Base-by-base conservation (phyloP, 768 basidiomycete genomes). In the Ephemerocybe angulata region DNA sequence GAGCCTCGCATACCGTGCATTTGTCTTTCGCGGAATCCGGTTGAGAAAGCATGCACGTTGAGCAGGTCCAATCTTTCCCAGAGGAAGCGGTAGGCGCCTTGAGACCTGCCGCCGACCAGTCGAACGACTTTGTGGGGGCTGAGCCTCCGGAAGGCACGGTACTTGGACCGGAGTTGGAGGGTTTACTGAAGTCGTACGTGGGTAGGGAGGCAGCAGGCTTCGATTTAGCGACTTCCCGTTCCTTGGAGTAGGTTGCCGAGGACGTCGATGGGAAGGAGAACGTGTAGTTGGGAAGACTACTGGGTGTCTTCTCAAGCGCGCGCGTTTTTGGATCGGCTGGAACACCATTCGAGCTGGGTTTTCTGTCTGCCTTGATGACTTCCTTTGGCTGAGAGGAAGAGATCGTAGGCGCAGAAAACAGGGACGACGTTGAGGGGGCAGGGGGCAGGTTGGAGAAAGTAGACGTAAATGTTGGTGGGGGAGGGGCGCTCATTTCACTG, bases 61-160 rank as follows among this genome's bases (percentile, higher is more conserved):
- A 21, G 63, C 88, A 90, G 13, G 59, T 79, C 88, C 88, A 90
- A n/a, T 57, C 60, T 48, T 63, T 61, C 21, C 60, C 67, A 42
- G 60, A 63, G 4, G 55, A 57, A 12, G 63, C 52, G 2, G 69
- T 56, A 4, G 83, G 78, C 2, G 76, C 65, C 58, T 79, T 84
- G 52, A 80, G 65, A 3, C 84, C 86, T 0, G 57, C 55, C 13
- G 57, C 58, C 10, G 22, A 40, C 60, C 60, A 61, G 27, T 58
- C 41, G 46, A 84, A 84, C 8, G 82, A 84, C 1, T 76, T 72
- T 8, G 33, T 35, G 8, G 33, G 17, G 33, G 33, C 33, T n/a
- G n/a, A n/a, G n/a, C n/a, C n/a, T n/a, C 35, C 35, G 35, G 35
- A 37, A 40, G 38, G n/a, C 2, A 17, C 13, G 8, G 22, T 22